Base-by-base conservation (phyloP, 2,329 filamentous ascomycete genomes). In the Aspergillus fumigatiaffinis region DNA sequence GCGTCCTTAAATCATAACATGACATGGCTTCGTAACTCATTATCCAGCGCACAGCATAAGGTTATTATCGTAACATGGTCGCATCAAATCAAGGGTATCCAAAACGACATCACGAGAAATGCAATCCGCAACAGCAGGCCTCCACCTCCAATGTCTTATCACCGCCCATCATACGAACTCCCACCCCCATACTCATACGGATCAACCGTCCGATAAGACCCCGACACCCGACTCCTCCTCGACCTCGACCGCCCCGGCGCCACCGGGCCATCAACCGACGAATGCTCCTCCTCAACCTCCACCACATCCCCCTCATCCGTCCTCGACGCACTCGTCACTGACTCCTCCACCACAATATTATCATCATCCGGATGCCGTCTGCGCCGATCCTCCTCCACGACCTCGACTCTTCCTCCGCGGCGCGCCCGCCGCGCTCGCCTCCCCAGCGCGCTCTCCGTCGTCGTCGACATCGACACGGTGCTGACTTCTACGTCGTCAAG, bases 201-300 rank as follows among this genome's bases (percentile, higher is more conserved):
- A 67, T 80, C 73, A 50, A 81, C 79, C 75, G 67, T 80, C 73
- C 81, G 77, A 67, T 81, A 83, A 14, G 77, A 76, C 54, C 75
- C 65, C 28, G 67, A 69, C 56, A 73, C 71, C 54, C 75, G 69
- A 57, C 72, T 66, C 53, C 73, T 75, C 51, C 73, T 73, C 58
- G 71, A 70, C 60, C 73, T 59, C 9, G 63, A 56, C 53, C 65
- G 66, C 60, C 66, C 68, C 50, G 73, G 71, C 50, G 71, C 74
- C 53, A 32, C 47, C 14, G 32, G 32, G n/a, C 50, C 52, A 54
- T 60, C 61, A 17, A 64, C 55, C 29, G 67, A 66, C 4, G 78
- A 79, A 54, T 80, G 76, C 69, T 85, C 83, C 69, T 86, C 83
- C 57, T 82, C 78, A 8, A 85, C 83, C 69, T 85, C 81, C 2